These are phyloP conservation scores for Crithidia expoeki DNA, from an alignment of 208 protist species.

Conservation along the genomic window DNA sequence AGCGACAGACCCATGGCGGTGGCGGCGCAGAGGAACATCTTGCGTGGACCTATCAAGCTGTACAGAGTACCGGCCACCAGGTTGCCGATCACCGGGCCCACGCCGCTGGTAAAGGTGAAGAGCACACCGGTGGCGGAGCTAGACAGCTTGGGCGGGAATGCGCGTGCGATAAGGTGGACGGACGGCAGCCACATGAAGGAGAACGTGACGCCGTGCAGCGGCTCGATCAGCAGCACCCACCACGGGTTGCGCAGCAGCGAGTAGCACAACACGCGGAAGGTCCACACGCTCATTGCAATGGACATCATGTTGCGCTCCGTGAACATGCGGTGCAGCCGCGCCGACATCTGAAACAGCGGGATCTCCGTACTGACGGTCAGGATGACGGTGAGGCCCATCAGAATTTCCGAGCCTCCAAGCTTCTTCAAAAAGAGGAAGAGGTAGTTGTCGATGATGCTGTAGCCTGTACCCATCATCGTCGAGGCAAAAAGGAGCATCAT, in stretches of 20 bases:
- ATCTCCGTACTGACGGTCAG: too few relatives aligned
- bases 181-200: slow-evolving; percentile 67
- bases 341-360: slow-evolving; percentile 50
- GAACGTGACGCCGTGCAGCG: slow-evolving; percentile 79
- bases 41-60: slow-evolving; percentile 39
- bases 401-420: too few relatives aligned
- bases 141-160: slow-evolving; percentile 52
- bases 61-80: slow-evolving; percentile 62
- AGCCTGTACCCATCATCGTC: too few relatives aligned
- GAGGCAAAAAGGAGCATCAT: too few relatives aligned
- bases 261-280: slow-evolving; percentile 63
- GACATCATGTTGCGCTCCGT: slow-evolving; percentile 59
- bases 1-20: slow-evolving; percentile 37
- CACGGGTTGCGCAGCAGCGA: slow-evolving; percentile 61
- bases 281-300: slow-evolving; percentile 51
- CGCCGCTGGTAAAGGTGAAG: slow-evolving; percentile 46
- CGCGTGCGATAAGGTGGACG: slow-evolving; percentile 39
- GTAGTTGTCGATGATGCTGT: too few relatives aligned
- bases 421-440: too few relatives aligned
- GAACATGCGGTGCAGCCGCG: slow-evolving; percentile 42
- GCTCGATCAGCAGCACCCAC: slow-evolving; percentile 68
- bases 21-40: slow-evolving; percentile 50
- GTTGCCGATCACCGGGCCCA: slow-evolving; percentile 67
- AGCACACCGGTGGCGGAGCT: slow-evolving; percentile 64
- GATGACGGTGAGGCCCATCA: too few relatives aligned